A percentile compares a stretch with the other conserved stretches of the same genome.
These are phyloP conservation scores for Salvia hispanica DNA, from an alignment of 257 asterid genomes.

Conservation along the genomic window DNA sequence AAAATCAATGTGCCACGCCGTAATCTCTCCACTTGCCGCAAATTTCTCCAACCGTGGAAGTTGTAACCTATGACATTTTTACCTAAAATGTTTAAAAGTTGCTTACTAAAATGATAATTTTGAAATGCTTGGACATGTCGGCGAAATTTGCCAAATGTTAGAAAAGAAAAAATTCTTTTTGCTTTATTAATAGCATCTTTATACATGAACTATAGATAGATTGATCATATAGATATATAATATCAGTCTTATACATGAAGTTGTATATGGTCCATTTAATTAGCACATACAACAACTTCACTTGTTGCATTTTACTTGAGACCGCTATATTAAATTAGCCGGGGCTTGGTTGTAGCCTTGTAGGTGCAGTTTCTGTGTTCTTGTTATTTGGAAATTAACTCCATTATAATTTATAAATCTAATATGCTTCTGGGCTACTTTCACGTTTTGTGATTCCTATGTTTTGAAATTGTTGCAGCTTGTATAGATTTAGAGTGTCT, in stretches of 20 bases:
- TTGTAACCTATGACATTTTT: too few species aligned
- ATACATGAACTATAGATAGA: neutral
- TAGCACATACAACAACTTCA: slow-evolving; percentile 15
- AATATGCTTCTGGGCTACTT: slow-evolving; percentile 15
- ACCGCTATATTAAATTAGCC: neutral
- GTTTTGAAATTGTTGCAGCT: slow-evolving; percentile 55
- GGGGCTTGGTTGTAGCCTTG: slow-evolving; percentile 13
- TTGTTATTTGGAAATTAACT: slow-evolving; percentile 4
- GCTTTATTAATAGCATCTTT: neutral
- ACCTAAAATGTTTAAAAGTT: too few species aligned
- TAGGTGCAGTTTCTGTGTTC: slow-evolving; percentile 19
- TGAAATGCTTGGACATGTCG: too few species aligned
- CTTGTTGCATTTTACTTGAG: slow-evolving; percentile 1
- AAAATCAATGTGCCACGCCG: too few species aligned
- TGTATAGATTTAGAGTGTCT: slow-evolving; percentile 69
- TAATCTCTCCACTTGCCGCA: too few species aligned
- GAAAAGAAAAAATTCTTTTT: too few species aligned
- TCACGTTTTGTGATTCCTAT: slow-evolving; percentile 25
- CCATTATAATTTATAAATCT: neutral
- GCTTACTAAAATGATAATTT: too few species aligned
- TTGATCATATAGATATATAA: neutral
- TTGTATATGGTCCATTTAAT: neutral
- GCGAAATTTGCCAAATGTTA: too few species aligned
- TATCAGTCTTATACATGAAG: neutral
- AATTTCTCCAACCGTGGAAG: too few species aligned